Conservation (phyloP, 75 land plant species). For the Gnetum montanum region DNA sequence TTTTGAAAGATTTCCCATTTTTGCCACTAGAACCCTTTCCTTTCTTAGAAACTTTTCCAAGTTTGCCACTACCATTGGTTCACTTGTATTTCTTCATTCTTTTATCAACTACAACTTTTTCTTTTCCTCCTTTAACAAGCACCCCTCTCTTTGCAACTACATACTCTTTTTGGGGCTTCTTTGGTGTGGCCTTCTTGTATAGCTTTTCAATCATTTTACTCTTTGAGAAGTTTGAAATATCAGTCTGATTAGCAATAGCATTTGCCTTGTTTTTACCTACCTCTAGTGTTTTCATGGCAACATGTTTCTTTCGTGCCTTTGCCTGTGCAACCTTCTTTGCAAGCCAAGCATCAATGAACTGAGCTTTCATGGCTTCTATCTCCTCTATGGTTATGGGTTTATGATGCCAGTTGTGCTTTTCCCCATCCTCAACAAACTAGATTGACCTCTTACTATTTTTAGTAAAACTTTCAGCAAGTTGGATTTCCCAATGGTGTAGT, state of each 20-base stretch:
- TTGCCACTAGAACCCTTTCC: too few species aligned
- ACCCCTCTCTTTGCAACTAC: slow-evolving; percentile 95
- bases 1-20: too few species aligned
- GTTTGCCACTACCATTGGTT: slow-evolving; percentile 47
- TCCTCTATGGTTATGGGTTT: slow-evolving; percentile 93
- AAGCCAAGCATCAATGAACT: slow-evolving; percentile 89
- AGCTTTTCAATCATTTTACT: slow-evolving; percentile 73
- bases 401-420: slow-evolving; percentile 43
- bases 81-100: slow-evolving; percentile 85
- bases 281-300: slow-evolving; percentile 63
- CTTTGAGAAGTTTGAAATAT: slow-evolving; percentile 73
- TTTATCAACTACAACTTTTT: slow-evolving; percentile 77
- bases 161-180: slow-evolving; percentile 63
- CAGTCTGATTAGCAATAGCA: slow-evolving; percentile 72
- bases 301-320: slow-evolving; percentile 81
- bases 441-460: too few species aligned
- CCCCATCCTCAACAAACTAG: slow-evolving; percentile 91
- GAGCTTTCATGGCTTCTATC: slow-evolving; percentile 84
- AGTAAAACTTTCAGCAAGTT: too few species aligned
- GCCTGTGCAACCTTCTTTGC: slow-evolving; percentile 98
- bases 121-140: slow-evolving; percentile 53
- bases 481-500: too few species aligned
- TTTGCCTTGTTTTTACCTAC: slow-evolving; percentile 76
- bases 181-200: slow-evolving; percentile 68
- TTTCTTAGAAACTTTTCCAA: too few species aligned